These are phyloP conservation scores for Tothia fuscella DNA, from an alignment of 2,329 filamentous ascomycete species.

Conservation along the genomic window DNA sequence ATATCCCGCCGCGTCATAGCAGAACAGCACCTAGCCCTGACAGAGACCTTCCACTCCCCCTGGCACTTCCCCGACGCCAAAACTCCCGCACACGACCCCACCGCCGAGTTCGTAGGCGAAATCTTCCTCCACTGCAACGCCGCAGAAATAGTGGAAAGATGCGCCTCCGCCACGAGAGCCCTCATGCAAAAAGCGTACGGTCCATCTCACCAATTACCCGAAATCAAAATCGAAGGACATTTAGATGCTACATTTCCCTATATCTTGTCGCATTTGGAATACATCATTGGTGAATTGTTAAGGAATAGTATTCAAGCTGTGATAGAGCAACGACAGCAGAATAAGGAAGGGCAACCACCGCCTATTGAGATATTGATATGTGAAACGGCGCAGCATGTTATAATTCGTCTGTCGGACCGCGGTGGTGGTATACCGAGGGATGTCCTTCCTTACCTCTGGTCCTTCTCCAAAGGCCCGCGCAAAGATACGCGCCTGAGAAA, in stretches of 20 bases:
- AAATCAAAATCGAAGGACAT: slow-evolving; percentile 75
- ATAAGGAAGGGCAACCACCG: slow-evolving; percentile 43
- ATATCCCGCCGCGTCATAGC: slow-evolving; percentile 95
- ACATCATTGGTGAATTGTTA: slow-evolving; percentile 89
- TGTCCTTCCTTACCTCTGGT: slow-evolving; percentile 84
- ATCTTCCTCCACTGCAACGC: slow-evolving; percentile 91
- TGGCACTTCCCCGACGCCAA: slow-evolving; percentile 79
- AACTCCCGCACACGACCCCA: slow-evolving; percentile 44
- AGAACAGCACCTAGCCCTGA: slow-evolving; percentile 90
- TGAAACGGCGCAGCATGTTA: slow-evolving; percentile 87
- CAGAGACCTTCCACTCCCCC: slow-evolving; percentile 82
- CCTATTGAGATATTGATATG: slow-evolving; percentile 92
- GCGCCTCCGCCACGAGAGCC: slow-evolving; percentile 61
- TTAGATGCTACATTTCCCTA: slow-evolving; percentile 88
- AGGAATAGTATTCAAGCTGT: slow-evolving; percentile 91
- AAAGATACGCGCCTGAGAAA: slow-evolving; percentile 70
- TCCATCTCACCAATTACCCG: slow-evolving; percentile 57
- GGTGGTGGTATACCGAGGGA: slow-evolving; percentile 83
- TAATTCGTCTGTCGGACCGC: slow-evolving; percentile 89
- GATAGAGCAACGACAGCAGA: slow-evolving; percentile 56
- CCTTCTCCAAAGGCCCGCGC: slow-evolving; percentile 85
- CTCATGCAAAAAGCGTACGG: slow-evolving; percentile 68
- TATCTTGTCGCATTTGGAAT: slow-evolving; percentile 90
- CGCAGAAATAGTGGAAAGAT: slow-evolving; percentile 75
- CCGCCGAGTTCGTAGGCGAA: slow-evolving; percentile 82